Evolutionary conservation across 768 basidiomycete species (phyloP).

Genomic region (Hygrocybe coccinea): DNA sequence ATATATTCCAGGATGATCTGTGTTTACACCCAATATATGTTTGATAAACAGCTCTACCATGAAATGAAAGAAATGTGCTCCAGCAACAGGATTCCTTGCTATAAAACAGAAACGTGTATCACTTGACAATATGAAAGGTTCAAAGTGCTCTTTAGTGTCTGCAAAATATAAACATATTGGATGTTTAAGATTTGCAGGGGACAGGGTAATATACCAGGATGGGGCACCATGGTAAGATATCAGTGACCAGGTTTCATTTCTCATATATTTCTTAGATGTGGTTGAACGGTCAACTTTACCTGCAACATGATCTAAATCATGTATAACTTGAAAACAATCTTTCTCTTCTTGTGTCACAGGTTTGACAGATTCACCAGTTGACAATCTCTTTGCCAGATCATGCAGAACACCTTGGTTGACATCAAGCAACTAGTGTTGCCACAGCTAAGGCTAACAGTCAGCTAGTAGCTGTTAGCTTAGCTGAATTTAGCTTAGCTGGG

Average conservation of each 20-base stretch:
- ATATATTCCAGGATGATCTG: neutral
- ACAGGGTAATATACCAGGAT: slow-evolving; percentile 17
- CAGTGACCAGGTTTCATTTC: slow-evolving; percentile 17
- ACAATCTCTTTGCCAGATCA: slow-evolving; percentile 11
- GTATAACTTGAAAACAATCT: too few species aligned
- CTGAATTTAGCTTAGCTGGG: too few species aligned
- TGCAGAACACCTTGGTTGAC: slow-evolving; percentile 21
- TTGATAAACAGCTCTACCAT: slow-evolving; percentile 22
- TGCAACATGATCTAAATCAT: too few species aligned
- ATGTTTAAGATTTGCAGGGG: neutral
- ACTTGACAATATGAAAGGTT: neutral
- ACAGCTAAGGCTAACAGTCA: too few species aligned
- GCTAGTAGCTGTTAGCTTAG: too few species aligned
- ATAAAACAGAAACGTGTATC: slow-evolving; percentile 21
- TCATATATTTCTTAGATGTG: slow-evolving; percentile 16
- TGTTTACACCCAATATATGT: slow-evolving; percentile 18
- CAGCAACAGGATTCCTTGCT: slow-evolving; percentile 10
- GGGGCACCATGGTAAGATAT: slow-evolving; percentile 19
- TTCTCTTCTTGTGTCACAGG: slow-evolving; percentile 18
- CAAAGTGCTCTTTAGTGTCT: slow-evolving; percentile 16
- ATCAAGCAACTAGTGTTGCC: too few species aligned
- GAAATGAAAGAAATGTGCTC: slow-evolving; percentile 26
- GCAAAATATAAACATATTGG: slow-evolving; percentile 31
- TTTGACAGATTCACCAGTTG: slow-evolving; percentile 20
- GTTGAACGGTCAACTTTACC: slow-evolving; percentile 27